phyloP scores from a whole-genome alignment of 805 yeast species.

The Kodamaea restingae region DNA sequence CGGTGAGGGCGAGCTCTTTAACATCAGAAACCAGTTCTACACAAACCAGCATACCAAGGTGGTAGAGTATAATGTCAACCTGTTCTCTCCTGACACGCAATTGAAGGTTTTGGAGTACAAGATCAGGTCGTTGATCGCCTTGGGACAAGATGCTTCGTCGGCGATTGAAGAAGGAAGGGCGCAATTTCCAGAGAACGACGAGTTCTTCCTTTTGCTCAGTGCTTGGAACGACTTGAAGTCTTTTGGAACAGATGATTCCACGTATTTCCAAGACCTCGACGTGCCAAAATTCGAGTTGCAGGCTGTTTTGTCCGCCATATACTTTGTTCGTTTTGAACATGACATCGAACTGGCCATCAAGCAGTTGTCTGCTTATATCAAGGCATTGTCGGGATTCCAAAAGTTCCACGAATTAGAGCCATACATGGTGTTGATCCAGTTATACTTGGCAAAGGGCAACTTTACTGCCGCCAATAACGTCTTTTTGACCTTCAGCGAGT shows the following conservation, averaged over 20 bases:
- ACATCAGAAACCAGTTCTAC: conserved; percentile 55
- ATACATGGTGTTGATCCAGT: conserved; percentile 37
- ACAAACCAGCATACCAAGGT: conserved; percentile 54
- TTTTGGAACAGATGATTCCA: conserved; percentile 41
- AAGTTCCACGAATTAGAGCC: conserved; percentile 38
- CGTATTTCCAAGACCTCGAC: conserved; percentile 39
- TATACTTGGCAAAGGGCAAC: conserved; percentile 36
- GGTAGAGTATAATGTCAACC: conserved; percentile 32
- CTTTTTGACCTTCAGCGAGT: conserved; percentile 27
- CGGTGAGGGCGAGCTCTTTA: conserved; percentile 49
- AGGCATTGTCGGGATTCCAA: conserved; percentile 15
- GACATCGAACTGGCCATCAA: conserved; percentile 36
- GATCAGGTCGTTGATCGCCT: conserved; percentile 37
- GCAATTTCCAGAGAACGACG: conserved; percentile 32
- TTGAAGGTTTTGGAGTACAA: conserved; percentile 39
- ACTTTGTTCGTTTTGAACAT: conserved; percentile 33
- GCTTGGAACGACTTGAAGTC: conserved; percentile 42
- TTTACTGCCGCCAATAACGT: conserved; percentile 30
- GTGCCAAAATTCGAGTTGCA: conserved; percentile 35
- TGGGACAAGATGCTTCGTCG: conserved; percentile 35
- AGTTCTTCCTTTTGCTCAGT: conserved; percentile 33
- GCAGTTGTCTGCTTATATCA: conserved; percentile 28
- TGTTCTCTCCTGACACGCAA: conserved; percentile 35
- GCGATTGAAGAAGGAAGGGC: conserved; percentile 35
- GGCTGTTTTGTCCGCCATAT: conserved; percentile 38